phyloP scores from a whole-genome alignment of 2,329 filamentous ascomycete genomes.

The Hypoxylon sp. region DNA sequence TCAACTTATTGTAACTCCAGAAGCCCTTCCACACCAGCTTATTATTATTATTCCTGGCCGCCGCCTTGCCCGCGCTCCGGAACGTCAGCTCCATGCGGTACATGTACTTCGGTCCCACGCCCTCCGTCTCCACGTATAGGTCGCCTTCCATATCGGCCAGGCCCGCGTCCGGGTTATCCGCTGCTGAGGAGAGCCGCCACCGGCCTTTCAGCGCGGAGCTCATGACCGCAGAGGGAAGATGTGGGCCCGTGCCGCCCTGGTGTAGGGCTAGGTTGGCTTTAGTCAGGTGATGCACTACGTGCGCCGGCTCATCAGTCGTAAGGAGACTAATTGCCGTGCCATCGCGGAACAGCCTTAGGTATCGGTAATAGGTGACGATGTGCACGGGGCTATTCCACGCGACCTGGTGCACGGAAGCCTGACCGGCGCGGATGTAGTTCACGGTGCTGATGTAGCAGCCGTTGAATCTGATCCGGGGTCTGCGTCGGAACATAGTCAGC shows the following conservation, averaged over 20 bases:
- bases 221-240: constrained; percentile 71
- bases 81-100: constrained; percentile 86
- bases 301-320: constrained; percentile 84
- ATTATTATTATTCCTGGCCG: constrained; percentile 79
- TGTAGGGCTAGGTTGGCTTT: constrained; percentile 74
- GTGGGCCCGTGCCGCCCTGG: constrained; percentile 56
- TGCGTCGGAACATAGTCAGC: constrained; percentile 81
- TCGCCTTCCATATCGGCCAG: constrained; percentile 72
- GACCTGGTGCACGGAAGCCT: constrained; percentile 76
- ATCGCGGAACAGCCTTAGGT: constrained; percentile 94
- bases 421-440: constrained; percentile 91
- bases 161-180: constrained; percentile 53
- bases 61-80: constrained; percentile 72
- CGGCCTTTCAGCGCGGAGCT: constrained; percentile 74
- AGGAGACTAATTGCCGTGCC: constrained; percentile 86
- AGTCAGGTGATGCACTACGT: constrained; percentile 88
- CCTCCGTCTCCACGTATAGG: constrained; percentile 88
- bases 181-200: constrained; percentile 63
- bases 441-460: constrained; percentile 97
- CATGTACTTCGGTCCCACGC: constrained; percentile 81
- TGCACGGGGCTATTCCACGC: constrained; percentile 89
- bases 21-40: constrained; percentile 91
- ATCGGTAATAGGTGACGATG: constrained; percentile 98
- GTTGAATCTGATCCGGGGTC: constrained; percentile 92
- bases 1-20: constrained; percentile 90